Base-by-base conservation (phyloP, 1,284 basidiomycete species). In the Ganoderma leucocontextum region DNA sequence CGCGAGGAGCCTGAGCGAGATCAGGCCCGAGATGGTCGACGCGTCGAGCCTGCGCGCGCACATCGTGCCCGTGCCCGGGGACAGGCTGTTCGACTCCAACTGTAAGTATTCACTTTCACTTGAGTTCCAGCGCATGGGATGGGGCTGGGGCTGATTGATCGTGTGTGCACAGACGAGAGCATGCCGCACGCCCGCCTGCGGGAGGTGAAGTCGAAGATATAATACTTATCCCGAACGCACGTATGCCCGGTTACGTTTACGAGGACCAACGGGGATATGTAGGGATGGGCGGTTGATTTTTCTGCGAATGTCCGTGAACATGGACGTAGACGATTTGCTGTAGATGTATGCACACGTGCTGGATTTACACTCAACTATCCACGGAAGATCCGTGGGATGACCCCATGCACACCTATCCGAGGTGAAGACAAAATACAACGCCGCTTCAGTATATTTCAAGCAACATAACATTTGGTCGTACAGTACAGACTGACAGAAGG, bases 1-100 rank as follows among this genome's bases (percentile, higher is more conserved):
- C 4, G 95, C 95, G 0, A 89, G 87, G 5, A 91, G 87, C 0
- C 80, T 97, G 64, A 85, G 86, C 59, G 93, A 97, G 67, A 82
- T 97, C 65, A 88, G 89, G 1, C 92, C 93, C 0, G 87, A 90
- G 58, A 95, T 97, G 95, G 94, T 97, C n/a, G 95, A 97, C 75
- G 89, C 90, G 13, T 87, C 88, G 9, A 89, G 88, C 64, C 82
- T 95, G 44, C 81, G 83, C 58, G 79, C 83, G 42, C 92, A 92
- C 73, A 77, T 86, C 25, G 89, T 88, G 4, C 74, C 87, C 1
- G 88, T 90, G 6, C 92, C 92, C 0, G 83, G 82, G 10, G 91
- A 94, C 75, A 86, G 84, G 17, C 83, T 95, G 52, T 96, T 91
- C 79, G 85, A 90, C 55, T 80, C 79, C 55, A 96, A 94, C 72